These are phyloP conservation scores for Aspergillus clavatus DNA, from an alignment of 2,329 filamentous ascomycete species.

Conservation along the genomic window DNA sequence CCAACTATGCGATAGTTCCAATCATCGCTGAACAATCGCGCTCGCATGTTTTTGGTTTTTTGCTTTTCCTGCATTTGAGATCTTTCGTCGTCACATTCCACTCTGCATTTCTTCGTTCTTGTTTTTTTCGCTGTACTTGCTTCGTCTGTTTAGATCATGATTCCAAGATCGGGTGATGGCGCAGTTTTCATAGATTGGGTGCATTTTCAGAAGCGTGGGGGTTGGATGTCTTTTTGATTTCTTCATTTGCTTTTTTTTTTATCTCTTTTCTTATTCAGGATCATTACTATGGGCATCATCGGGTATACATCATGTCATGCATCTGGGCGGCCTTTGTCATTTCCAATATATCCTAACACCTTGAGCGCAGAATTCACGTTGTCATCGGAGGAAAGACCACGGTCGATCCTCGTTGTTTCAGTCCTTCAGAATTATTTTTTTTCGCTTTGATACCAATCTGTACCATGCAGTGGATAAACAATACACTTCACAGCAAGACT, in stretches of 20 bases:
- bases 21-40: too few species aligned
- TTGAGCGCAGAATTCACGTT: not conserved
- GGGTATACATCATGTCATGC: conserved; percentile 29
- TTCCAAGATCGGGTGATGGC: conserved; percentile 24
- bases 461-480: too few species aligned
- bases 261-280: conserved; percentile 11
- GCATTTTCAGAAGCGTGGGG: conserved; percentile 30
- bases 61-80: too few species aligned
- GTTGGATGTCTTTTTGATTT: conserved; percentile 16
- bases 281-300: conserved; percentile 26
- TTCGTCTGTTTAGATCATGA: conserved; percentile 26
- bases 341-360: conserved; percentile 6
- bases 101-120: conserved; percentile 6
- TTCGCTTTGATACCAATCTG: not conserved
- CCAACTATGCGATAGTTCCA: too few species aligned
- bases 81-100: not conserved
- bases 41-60: too few species aligned
- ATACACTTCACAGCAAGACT: too few species aligned
- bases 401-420: not conserved
- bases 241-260: too few species aligned
- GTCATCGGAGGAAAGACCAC: not conserved
- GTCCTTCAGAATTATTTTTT: not conserved
- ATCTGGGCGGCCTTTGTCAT: conserved; percentile 32
- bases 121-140: conserved; percentile 13
- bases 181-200: conserved; percentile 34